Percentiles rank a stretch among this genome's conserved stretches.
Conservation (phyloP, 257 asterid genomes). For the Paulownia fortunei region DNA sequence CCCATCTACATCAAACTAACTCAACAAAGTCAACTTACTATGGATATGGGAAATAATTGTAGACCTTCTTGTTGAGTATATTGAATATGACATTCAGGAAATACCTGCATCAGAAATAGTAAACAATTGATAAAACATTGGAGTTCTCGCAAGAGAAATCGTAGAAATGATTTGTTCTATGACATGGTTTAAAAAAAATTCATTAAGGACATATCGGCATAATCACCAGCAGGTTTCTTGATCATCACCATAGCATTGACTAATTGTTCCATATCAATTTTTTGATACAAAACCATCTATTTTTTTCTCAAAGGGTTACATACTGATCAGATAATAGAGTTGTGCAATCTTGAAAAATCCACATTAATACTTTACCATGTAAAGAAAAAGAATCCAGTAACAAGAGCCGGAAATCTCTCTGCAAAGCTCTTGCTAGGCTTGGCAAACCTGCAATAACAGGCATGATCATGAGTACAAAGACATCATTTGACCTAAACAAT, state of each 20-base stretch:
- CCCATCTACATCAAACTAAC: not conserved
- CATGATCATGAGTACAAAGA: not conserved
- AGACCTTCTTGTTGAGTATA: constrained; percentile 71
- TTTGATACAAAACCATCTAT: not conserved
- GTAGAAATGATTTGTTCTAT: not conserved
- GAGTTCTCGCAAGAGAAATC: not conserved
- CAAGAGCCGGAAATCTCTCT: constrained; percentile 65
- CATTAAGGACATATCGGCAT: not conserved
- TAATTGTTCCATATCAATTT: not conserved
- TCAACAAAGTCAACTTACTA: constrained; percentile 44
- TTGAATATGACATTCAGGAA: constrained; percentile 68
- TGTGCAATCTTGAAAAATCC: not conserved
- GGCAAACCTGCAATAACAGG: constrained; percentile 37
- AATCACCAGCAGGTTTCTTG: not conserved
- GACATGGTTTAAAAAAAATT: not conserved
- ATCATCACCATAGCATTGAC: not conserved
- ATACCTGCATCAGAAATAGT: constrained; percentile 48
- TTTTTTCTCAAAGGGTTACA: too few species aligned
- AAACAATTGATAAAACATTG: not conserved
- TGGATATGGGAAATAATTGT: constrained; percentile 70
- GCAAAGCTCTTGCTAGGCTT: constrained; percentile 49
- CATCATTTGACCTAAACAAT: not conserved
- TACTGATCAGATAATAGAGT: too few species aligned
- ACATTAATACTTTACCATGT: constrained; percentile 44
- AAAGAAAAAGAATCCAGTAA: constrained; percentile 72